phyloP scores from a whole-genome alignment of 164 flowering plant genomes.

The Brasenia schreberi region DNA sequence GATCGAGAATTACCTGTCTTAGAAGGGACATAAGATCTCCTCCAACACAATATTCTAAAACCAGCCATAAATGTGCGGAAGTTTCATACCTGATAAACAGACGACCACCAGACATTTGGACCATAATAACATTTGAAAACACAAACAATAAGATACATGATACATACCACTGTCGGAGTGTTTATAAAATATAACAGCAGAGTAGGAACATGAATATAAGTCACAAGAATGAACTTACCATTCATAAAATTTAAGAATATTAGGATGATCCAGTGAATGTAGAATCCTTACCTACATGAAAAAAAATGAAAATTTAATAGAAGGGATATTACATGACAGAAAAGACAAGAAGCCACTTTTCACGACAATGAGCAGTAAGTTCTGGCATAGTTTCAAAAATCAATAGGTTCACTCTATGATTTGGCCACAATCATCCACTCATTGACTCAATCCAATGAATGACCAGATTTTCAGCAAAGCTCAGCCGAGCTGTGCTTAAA shows the following conservation, averaged over 20 bases:
- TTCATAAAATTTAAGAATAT: conserved; percentile 69
- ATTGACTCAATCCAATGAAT: no score
- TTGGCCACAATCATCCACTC: no score
- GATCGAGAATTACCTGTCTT: conserved; percentile 45
- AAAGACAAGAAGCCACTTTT: no score
- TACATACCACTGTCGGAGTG: no score
- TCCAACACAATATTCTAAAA: conserved; percentile 96
- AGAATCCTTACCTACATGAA: conserved; percentile 69
- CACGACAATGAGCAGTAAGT: no score
- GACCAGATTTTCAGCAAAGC: no score
- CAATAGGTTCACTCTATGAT: no score
- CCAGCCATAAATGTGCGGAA: conserved; percentile 92
- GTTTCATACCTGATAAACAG: conserved; percentile 71
- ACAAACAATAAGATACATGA: no score
- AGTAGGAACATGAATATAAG: background rate
- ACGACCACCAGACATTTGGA: conserved; percentile 1
- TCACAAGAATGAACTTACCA: conserved; percentile 41
- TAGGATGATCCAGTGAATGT: conserved; percentile 74
- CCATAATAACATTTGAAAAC: background rate
- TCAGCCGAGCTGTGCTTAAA: no score
- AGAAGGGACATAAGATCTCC: conserved; percentile 84
- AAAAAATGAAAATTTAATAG: background rate
- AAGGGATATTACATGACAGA: no score
- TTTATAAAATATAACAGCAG: no score
- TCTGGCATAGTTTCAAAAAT: no score